Conservation (phyloP, 2,329 filamentous ascomycete genomes). For the Diplocarpon mali region DNA sequence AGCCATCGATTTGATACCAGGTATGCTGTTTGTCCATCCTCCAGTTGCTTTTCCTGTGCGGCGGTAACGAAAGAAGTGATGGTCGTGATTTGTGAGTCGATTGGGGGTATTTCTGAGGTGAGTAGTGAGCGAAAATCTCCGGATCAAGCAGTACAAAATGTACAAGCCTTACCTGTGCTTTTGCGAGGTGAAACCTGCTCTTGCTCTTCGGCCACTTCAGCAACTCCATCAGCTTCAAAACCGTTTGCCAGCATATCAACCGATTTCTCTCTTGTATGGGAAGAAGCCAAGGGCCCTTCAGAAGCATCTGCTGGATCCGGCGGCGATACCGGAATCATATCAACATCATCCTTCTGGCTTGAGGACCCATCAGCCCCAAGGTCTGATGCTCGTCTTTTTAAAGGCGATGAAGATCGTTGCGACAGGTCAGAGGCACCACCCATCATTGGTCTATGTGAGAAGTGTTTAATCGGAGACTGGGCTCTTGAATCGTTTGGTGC, state of each 20-base stretch:
- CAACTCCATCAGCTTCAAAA: conserved; percentile 1
- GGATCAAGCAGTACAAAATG: neutral
- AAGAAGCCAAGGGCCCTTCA: conserved; percentile 2
- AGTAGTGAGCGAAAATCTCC: conserved; percentile 4
- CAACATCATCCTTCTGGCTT: conserved; percentile 25
- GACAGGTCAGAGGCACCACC: conserved; percentile 46
- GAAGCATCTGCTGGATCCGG: conserved; percentile 8
- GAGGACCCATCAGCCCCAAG: conserved; percentile 21
- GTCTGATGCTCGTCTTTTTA: conserved; percentile 48
- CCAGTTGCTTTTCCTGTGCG: conserved; percentile 36
- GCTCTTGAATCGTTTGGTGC: conserved; percentile 26
- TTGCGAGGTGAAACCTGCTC: neutral
- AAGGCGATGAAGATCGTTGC: conserved; percentile 51
- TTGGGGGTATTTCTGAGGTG: conserved; percentile 30
- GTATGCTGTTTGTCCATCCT: conserved; percentile 65
- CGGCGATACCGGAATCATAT: conserved; percentile 23
- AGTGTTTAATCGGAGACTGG: conserved; percentile 40
- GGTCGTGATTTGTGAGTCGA: conserved; percentile 63
- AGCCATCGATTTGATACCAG: conserved; percentile 76
- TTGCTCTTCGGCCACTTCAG: neutral
- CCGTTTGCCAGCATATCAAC: conserved; percentile 20
- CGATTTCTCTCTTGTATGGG: conserved; percentile 12
- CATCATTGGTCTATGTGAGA: conserved; percentile 42
- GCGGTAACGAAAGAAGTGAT: conserved; percentile 52
- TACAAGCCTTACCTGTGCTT: neutral